Conservation (phyloP, 768 basidiomycete species). For the Tulasnella sp. region DNA sequence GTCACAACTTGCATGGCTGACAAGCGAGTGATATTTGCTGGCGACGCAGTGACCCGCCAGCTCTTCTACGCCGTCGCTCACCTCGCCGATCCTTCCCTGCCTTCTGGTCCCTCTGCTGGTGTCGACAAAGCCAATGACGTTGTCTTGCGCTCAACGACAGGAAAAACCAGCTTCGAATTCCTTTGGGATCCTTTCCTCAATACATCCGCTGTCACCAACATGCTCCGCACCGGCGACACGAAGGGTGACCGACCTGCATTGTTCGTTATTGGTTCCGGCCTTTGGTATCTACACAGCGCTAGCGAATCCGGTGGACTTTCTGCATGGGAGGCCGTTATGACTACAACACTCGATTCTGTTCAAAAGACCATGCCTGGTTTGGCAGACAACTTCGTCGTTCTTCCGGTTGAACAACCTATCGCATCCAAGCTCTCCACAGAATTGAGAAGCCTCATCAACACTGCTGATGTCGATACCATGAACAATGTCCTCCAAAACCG, state of each 20-base stretch:
- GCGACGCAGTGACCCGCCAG: conserved; percentile 71
- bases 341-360: conserved; percentile 45
- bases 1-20: conserved; percentile 43
- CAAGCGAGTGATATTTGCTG: conserved; percentile 58
- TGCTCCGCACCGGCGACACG: conserved; percentile 26
- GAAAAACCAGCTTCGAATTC: conserved; percentile 40
- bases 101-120: conserved; percentile 41
- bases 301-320: conserved; percentile 58
- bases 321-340: conserved; percentile 66
- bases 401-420: conserved; percentile 68
- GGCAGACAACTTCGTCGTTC: conserved; percentile 62
- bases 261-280: conserved; percentile 70
- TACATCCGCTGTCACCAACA: conserved; percentile 38
- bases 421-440: conserved; percentile 49
- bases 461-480: conserved; percentile 80
- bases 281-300: conserved; percentile 80
- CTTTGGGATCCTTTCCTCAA: conserved; percentile 87
- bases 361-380: conserved; percentile 29
- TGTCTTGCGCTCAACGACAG: conserved; percentile 36
- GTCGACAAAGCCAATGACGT: conserved; percentile 56
- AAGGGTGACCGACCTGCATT: conserved; percentile 38
- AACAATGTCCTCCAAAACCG: conserved; percentile 73
- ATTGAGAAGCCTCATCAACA: conserved; percentile 54
- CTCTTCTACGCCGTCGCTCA: conserved; percentile 67
- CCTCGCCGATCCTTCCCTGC: conserved; percentile 44